A percentile compares a stretch with the other conserved stretches of the same genome.
These are phyloP conservation scores for Trifolium subterraneum DNA, from an alignment of 306 rosid genomes.

Conservation along the genomic window DNA sequence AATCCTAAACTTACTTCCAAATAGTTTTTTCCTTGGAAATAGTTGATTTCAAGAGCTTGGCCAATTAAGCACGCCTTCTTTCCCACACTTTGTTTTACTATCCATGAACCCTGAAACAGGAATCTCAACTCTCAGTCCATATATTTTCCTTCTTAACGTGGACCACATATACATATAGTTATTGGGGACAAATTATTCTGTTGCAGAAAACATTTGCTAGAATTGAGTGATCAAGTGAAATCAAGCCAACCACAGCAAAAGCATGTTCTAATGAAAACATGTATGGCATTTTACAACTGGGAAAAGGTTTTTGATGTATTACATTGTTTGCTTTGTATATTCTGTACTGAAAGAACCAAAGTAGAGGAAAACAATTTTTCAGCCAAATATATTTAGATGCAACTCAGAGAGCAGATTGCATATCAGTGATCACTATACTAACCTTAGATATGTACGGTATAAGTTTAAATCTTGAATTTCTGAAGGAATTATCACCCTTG, in stretches of 20 bases:
- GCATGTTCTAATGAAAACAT: constrained; percentile 9
- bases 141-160: constrained; percentile 20
- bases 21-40: constrained; percentile 87
- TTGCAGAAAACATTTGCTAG: constrained; percentile 4
- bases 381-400: constrained; percentile 28
- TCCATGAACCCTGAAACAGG: constrained; percentile 90
- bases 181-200: constrained; percentile 18
- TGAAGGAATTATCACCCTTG: constrained; percentile 79
- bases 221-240: constrained; percentile 27
- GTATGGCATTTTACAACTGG: background rate
- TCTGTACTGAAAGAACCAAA: constrained; percentile 1
- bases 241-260: constrained; percentile 31
- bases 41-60: constrained; percentile 77
- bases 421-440: constrained; percentile 15
- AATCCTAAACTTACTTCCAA: constrained; percentile 65
- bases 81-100: constrained; percentile 96
- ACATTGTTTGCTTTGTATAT: constrained; percentile 18
- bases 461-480: constrained; percentile 94
- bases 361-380: constrained; percentile 23
- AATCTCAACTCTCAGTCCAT: constrained; percentile 30
- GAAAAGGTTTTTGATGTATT: constrained; percentile 21
- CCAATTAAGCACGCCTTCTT: constrained; percentile 96
- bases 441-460: constrained; percentile 97
- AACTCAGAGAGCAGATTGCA: constrained; percentile 26
- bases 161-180: constrained; percentile 12